Conservation (phyloP, 257 asterid species). For the Solanum chmielewskii region DNA sequence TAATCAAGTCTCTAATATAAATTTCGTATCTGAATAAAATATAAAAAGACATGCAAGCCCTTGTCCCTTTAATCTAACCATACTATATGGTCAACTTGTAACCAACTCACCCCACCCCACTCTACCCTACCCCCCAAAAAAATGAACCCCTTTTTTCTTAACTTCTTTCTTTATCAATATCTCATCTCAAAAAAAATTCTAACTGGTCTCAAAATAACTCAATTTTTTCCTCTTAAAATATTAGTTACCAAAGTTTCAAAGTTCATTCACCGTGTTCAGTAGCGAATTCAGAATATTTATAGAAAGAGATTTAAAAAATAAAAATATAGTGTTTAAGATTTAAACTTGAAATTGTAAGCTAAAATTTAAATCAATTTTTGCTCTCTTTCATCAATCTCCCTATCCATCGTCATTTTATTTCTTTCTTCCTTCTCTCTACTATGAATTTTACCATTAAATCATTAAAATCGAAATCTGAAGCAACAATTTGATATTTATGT, state of each 20-base stretch:
- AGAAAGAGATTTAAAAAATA: no score
- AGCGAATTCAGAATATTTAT: neutral
- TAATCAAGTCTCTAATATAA: neutral
- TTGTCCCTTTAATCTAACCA: neutral
- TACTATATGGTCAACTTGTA: neutral
- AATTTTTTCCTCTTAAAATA: neutral
- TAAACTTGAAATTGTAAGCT: no score
- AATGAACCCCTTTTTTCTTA: neutral
- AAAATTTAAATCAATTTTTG: no score
- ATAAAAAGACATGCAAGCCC: no score
- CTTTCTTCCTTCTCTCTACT: neutral
- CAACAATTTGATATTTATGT: neutral
- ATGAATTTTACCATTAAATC: neutral
- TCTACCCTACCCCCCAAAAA: no score
- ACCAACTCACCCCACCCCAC: neutral
- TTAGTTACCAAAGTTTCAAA: neutral
- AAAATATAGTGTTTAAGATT: no score
- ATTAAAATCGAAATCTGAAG: no score
- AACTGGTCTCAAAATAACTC: neutral
- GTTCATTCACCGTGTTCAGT: rapidly evolving
- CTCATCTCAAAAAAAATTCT: neutral
- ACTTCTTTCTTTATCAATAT: neutral
- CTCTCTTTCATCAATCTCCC: no score
- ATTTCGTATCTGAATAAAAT: no score
- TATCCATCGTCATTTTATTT: neutral